Evolutionary conservation across 139 green algal species (phyloP).

Genomic region (Asterochloris erici): DNA sequence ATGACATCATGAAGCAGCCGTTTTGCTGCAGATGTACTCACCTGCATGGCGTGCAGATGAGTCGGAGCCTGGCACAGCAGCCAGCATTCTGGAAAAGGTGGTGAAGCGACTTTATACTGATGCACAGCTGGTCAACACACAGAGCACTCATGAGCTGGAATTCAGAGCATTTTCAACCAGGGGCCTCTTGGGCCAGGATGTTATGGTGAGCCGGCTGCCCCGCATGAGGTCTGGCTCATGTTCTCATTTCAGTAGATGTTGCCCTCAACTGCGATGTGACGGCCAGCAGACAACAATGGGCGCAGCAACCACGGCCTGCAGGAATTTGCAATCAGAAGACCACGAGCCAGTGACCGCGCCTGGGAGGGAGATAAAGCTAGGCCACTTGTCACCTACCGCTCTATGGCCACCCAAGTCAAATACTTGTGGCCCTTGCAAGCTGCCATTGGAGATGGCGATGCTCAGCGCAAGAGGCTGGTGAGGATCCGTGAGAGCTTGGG

Average conservation of each 20-base stretch:
- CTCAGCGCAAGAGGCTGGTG: constrained; percentile 60
- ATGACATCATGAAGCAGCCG: no score
- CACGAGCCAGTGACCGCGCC: constrained; percentile 18
- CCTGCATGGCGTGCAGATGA: constrained; percentile 25
- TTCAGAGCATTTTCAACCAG: constrained; percentile 10
- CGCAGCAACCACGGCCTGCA: neutral
- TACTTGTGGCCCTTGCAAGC: constrained; percentile 79
- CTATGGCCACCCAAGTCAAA: constrained; percentile 62
- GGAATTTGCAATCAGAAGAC: constrained; percentile 3
- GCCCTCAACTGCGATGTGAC: neutral
- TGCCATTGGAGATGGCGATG: constrained; percentile 59
- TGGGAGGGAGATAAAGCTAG: constrained; percentile 41
- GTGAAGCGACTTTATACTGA: constrained; percentile 24
- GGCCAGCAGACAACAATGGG: neutral
- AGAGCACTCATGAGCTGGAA: neutral
- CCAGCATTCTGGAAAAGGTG: constrained; percentile 23
- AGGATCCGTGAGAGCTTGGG: constrained; percentile 49
- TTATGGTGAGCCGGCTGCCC: neutral
- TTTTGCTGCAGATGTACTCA: constrained; percentile 24
- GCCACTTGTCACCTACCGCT: constrained; percentile 55
- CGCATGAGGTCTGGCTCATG: neutral
- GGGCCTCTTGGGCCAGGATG: neutral
- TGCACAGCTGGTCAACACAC: neutral
- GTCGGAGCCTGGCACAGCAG: constrained; percentile 12
- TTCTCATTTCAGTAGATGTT: neutral